These are phyloP conservation scores for Triticum dicoccoides DNA, from an alignment of 176 grass and related monocot genomes.

Conservation along the genomic window DNA sequence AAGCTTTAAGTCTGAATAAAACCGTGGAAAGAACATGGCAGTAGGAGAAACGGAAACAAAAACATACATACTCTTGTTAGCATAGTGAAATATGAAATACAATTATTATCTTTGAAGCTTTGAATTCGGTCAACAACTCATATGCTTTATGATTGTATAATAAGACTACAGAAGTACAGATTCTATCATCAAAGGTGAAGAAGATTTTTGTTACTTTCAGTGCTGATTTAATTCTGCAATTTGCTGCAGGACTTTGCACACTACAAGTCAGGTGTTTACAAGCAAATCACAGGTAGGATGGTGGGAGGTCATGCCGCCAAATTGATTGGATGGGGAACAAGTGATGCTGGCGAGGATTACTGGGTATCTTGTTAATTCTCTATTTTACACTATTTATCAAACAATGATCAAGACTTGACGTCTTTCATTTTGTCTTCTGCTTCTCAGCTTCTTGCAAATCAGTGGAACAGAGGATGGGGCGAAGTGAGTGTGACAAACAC, in stretches of 20 bases:
- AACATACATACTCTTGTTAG: background rate
- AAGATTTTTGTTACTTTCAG: background rate
- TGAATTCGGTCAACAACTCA: background rate
- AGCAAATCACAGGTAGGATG: conserved; percentile 63
- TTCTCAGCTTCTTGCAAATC: conserved; percentile 90
- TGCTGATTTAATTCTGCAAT: conserved; percentile 22
- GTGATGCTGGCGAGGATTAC: conserved; percentile 83
- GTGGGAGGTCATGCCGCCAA: conserved; percentile 93
- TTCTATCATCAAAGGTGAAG: background rate
- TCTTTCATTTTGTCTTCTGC: background rate
- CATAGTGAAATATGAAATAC: background rate
- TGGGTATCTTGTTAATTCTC: conserved; percentile 54
- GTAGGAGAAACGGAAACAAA: background rate
- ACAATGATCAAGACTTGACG: background rate
- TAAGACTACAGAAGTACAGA: background rate
- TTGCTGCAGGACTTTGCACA: conserved; percentile 80
- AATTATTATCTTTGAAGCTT: background rate
- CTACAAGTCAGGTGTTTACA: conserved; percentile 97
- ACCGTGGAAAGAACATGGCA: background rate
- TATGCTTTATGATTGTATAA: background rate
- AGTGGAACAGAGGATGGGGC: conserved; percentile 95
- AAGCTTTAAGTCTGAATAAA: background rate
- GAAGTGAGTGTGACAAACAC: conserved; percentile 53
- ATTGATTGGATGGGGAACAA: conserved; percentile 95
- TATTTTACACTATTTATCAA: background rate